Evolutionary conservation across 1,139 yeast species (phyloP).

Genomic region (Lodderomyces jiufengensis): DNA sequence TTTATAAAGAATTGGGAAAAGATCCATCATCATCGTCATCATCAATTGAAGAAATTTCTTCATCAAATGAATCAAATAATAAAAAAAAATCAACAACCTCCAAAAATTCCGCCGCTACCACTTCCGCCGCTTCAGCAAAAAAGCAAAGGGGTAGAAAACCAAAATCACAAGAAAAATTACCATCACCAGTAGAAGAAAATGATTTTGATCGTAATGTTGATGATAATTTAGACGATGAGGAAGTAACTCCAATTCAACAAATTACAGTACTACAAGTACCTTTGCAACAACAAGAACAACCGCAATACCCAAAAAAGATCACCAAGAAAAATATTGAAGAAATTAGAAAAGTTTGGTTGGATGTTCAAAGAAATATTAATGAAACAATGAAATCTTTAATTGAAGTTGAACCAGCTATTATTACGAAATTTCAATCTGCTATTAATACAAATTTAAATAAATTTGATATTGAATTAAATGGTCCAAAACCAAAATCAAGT

Average conservation of each 20-base stretch:
- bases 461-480: constrained; percentile 10
- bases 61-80: constrained; percentile 2
- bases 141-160: too few species aligned
- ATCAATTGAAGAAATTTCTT: constrained; percentile 2
- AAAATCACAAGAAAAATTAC: background rate
- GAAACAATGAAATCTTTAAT: constrained; percentile 8
- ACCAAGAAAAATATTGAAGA: constrained; percentile 9
- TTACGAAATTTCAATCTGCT: constrained; percentile 7
- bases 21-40: constrained; percentile 3
- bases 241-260: background rate
- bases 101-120: background rate
- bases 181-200: too few species aligned
- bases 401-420: constrained; percentile 11
- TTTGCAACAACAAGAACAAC: background rate
- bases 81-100: constrained; percentile 3
- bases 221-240: too few species aligned
- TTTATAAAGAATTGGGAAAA: constrained; percentile 14
- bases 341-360: constrained; percentile 9
- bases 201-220: too few species aligned
- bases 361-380: constrained; percentile 8
- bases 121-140: background rate
- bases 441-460: constrained; percentile 9
- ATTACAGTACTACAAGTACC: background rate
- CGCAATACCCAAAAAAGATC: constrained; percentile 8
- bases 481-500: constrained; percentile 7